A percentile compares a stretch with the other conserved stretches of the same genome.
phyloP scores from a whole-genome alignment of 257 asterid species.

The Verbena officinalis region DNA sequence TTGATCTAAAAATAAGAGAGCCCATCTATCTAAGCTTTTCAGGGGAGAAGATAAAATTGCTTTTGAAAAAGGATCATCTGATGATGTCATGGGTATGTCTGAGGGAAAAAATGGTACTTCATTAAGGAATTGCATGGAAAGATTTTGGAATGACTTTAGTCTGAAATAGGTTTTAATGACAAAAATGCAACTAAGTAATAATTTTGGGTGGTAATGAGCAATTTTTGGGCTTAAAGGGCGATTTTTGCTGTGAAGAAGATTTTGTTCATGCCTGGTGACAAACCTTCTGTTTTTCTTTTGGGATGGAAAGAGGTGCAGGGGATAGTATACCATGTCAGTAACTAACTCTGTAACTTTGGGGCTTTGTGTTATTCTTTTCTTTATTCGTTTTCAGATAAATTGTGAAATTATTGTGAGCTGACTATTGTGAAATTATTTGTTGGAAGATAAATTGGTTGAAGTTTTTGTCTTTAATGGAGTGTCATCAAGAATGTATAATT shows the following conservation, averaged over 20 bases:
- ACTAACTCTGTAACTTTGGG: not conserved
- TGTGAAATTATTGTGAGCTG: not conserved
- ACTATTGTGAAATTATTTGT: not conserved
- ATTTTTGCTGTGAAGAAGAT: too few species aligned
- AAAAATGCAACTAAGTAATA: conserved; percentile 13
- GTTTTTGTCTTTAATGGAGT: too few species aligned
- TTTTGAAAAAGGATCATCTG: conserved; percentile 1
- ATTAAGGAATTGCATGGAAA: not conserved
- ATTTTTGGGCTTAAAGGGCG: too few species aligned
- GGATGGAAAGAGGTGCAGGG: not conserved
- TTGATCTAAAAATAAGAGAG: not conserved
- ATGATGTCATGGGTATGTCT: not conserved
- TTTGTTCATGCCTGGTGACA: too few species aligned
- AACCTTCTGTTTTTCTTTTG: not conserved
- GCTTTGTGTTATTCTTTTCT: not conserved
- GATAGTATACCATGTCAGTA: too few species aligned
- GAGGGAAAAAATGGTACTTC: not conserved
- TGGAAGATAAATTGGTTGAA: not conserved
- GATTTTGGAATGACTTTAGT: not conserved
- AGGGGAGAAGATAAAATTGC: not conserved
- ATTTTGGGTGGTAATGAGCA: not conserved
- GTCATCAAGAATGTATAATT: too few species aligned
- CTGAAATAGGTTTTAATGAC: not conserved
- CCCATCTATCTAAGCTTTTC: not conserved
- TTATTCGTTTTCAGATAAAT: not conserved